Percentiles rank a stretch among this genome's conserved stretches.
Conservation (phyloP, 2,329 filamentous ascomycete genomes). For the Didymella exigua region DNA sequence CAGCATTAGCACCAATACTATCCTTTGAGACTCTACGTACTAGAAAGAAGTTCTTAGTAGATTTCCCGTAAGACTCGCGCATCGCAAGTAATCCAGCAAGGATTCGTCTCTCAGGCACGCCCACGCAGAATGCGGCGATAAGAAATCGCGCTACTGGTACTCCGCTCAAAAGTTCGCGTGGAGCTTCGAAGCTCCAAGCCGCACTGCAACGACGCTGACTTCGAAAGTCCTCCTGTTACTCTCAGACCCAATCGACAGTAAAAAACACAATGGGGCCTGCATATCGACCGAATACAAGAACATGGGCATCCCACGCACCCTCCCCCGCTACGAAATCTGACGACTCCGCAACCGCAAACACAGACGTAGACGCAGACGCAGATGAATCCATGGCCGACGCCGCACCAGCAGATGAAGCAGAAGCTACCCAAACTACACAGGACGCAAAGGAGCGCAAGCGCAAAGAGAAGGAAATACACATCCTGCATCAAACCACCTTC, state of each 20-base stretch:
- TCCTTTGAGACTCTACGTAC: no score
- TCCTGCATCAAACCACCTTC: slow-evolving; percentile 48
- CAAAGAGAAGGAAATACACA: slow-evolving; percentile 23
- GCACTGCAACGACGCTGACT: not conserved
- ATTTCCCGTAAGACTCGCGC: no score
- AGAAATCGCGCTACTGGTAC: slow-evolving; percentile 28
- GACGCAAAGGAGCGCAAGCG: slow-evolving; percentile 27
- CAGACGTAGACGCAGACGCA: not conserved
- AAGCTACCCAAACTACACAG: not conserved
- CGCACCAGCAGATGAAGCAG: slow-evolving; percentile 1
- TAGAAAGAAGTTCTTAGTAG: no score
- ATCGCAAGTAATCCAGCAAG: no score
- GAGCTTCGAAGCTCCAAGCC: slow-evolving; percentile 3
- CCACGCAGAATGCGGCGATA: no score
- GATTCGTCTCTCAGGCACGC: no score
- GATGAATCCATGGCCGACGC: slow-evolving; percentile 9
- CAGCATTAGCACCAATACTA: no score
- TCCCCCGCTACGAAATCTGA: not conserved
- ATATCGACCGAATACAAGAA: not conserved
- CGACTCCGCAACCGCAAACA: not conserved
- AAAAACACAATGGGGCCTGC: slow-evolving; percentile 1
- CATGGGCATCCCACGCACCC: not conserved
- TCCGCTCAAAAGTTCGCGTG: slow-evolving; percentile 28
- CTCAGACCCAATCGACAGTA: not conserved
- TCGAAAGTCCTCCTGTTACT: not conserved